These are phyloP conservation scores for Dicorynia guianensis DNA, from an alignment of 306 rosid species.

Conservation along the genomic window DNA sequence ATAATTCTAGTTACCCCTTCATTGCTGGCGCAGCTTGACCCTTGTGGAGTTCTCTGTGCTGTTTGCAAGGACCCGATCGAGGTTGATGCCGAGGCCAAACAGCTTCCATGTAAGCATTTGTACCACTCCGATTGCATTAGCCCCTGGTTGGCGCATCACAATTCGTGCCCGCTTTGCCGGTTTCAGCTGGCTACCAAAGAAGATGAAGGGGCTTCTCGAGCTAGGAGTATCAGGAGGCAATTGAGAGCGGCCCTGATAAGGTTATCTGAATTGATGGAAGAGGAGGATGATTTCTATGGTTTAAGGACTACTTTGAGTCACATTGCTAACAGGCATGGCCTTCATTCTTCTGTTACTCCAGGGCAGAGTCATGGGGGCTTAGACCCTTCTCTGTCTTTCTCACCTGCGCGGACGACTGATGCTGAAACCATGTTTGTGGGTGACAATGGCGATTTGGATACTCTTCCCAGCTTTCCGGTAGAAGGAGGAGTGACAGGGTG, in stretches of 20 bases:
- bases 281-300: slow-evolving; percentile 62
- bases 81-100: slow-evolving; percentile 58
- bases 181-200: slow-evolving; percentile 46
- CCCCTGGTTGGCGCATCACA: slow-evolving; percentile 75
- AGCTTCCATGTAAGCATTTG: slow-evolving; percentile 77
- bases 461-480: slow-evolving; percentile 26
- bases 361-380: slow-evolving; percentile 8
- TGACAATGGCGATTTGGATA: slow-evolving; percentile 28
- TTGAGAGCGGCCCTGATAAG: slow-evolving; percentile 45
- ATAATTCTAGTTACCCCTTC: slow-evolving; percentile 44
- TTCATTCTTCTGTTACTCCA: slow-evolving; percentile 21
- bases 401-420: slow-evolving; percentile 31
- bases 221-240: slow-evolving; percentile 40
- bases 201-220: slow-evolving; percentile 29
- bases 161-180: slow-evolving; percentile 87
- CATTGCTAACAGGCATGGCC: slow-evolving; percentile 65
- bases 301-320: slow-evolving; percentile 61
- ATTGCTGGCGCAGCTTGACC: slow-evolving; percentile 46
- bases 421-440: slow-evolving; percentile 22
- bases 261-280: slow-evolving; percentile 53
- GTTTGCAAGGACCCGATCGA: slow-evolving; percentile 68
- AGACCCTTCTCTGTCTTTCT: not conserved
- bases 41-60: slow-evolving; percentile 64
- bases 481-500: slow-evolving; percentile 25
- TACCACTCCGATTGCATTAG: slow-evolving; percentile 84